A percentile compares a stretch with the other conserved stretches of the same genome.
Conservation (phyloP, 345 rosid genomes). For the Aquilaria sinensis region DNA sequence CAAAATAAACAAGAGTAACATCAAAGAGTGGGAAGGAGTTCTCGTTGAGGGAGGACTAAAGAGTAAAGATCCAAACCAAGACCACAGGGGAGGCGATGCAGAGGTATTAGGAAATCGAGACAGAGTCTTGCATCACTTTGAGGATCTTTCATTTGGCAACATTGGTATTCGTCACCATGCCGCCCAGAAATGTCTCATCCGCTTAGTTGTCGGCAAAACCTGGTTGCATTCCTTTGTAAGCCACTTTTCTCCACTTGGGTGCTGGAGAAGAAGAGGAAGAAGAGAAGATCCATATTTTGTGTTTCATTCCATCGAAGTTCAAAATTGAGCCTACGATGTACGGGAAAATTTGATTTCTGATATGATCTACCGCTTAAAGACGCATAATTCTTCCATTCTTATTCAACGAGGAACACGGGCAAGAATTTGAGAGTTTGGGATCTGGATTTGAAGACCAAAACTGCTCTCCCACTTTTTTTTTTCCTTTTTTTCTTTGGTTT, state of each 20-base stretch:
- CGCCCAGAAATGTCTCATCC: conserved; percentile 76
- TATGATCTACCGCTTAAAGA: too few species aligned
- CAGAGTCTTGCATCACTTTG: conserved; percentile 84
- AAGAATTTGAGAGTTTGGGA: too few species aligned
- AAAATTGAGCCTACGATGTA: too few species aligned
- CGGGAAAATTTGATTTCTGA: too few species aligned
- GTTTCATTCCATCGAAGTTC: conserved; percentile 23
- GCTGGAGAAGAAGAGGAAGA: conserved; percentile 10
- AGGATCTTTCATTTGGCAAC: conserved; percentile 70
- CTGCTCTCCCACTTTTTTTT: too few species aligned
- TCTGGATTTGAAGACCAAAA: too few species aligned
- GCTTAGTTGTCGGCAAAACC: conserved; percentile 92
- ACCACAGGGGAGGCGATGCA: conserved; percentile 80
- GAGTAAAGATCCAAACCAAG: conserved; percentile 81
- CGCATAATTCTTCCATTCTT: too few species aligned
- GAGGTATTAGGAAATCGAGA: conserved; percentile 75
- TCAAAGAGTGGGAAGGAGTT: conserved; percentile 71
- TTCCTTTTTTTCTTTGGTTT: too few species aligned
- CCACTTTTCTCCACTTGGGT: conserved; percentile 84
- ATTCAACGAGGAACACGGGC: too few species aligned
- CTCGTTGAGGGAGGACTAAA: conserved; percentile 52
- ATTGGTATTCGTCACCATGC: conserved; percentile 90
- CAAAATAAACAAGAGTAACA: conserved; percentile 49
- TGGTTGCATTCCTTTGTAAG: conserved; percentile 93
- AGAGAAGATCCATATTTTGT: conserved; percentile 18